These are phyloP conservation scores for Citeromyces matritensis DNA, from an alignment of 805 yeast genomes.

Conservation along the genomic window DNA sequence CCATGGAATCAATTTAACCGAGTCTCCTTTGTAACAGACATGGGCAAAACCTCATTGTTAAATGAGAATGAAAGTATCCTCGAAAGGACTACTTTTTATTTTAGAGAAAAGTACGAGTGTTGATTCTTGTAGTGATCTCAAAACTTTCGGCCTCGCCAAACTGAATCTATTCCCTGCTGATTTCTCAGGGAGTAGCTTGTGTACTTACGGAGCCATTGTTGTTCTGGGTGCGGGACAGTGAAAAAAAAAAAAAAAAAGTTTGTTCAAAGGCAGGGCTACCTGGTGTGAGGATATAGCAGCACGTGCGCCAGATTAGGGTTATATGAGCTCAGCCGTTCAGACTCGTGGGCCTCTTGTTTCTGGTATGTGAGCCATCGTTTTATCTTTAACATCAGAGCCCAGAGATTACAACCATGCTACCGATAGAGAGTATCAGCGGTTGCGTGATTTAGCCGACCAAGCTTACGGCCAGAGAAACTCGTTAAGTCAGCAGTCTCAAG, in stretches of 20 bases:
- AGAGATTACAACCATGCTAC: conserved; percentile 63
- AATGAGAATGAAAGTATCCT: conserved; percentile 7
- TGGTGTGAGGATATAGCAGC: no score
- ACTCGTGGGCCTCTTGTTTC: neutral
- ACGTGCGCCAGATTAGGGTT: neutral
- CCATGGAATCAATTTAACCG: conserved; percentile 17
- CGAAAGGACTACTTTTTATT: conserved; percentile 5
- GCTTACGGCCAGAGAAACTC: conserved; percentile 43
- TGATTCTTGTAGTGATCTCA: conserved; percentile 17
- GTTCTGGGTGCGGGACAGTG: no score
- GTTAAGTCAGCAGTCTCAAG: conserved; percentile 54
- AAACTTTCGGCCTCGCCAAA: conserved; percentile 12
- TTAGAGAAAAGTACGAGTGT: conserved; percentile 18
- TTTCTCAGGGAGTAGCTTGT: no score
- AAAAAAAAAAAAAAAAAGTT: no score
- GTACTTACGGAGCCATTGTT: no score
- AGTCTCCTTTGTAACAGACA: conserved; percentile 6
- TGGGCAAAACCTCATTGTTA: conserved; percentile 14
- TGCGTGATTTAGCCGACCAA: conserved; percentile 53
- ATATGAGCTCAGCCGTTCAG: neutral
- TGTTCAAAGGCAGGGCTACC: no score
- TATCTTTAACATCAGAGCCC: conserved; percentile 5
- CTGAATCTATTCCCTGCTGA: no score
- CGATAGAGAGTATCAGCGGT: conserved; percentile 45
- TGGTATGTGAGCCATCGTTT: no score